Evolutionary conservation across 1,139 yeast species (phyloP), one percentile per base, ranked within the genome.

Genomic region (Meyerozyma athensensis): DNA sequence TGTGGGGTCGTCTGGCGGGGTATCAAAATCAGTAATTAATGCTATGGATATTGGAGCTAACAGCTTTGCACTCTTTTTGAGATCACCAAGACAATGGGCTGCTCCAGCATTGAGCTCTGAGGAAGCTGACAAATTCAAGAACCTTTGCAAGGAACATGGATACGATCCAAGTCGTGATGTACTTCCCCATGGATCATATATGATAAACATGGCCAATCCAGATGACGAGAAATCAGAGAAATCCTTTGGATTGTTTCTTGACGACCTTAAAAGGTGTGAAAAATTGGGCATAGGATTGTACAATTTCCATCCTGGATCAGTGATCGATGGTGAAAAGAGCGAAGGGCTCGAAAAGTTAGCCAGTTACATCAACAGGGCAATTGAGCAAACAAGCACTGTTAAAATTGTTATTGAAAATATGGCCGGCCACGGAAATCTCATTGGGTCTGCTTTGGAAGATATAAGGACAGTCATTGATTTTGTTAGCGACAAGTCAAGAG

Each of bases 401-500:
- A 87, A 82, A 54, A 81, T 92, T 36, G 95, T 92, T 9, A 72
- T 94, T 41, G 99, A 92, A 56, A 92, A 92, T 55, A 92, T 94
- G 98, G 97, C 98, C 0, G 98, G 98, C 9, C 95, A 89, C 49
- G 96, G 96, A 6, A 84, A 86, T 44, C 71, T 90, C 42, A 84
- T 92, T 35, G 98, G 98, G 1, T 83, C 94, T 4, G 70, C 77
- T 34, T 62, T 92, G 30, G 79, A 84, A 47, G 98, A 92, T 53
- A 67, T 92, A 34, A 68, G 73, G 24, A 77, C 74, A 22, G 90
- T 94, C 14, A 87, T 92, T 35, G 83, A 75, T 34, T 57, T 80
- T 68, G 77, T 92, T 7, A 83, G 86, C 3, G 76, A 89, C 52
- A 90, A 90, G 56, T 58, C 67, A 2, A 70, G 98, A 40, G 81